Evolutionary conservation across 2,329 filamentous ascomycete species (phyloP), one percentile per base, ranked within the genome.

Genomic region (Colletotrichum lentis): DNA sequence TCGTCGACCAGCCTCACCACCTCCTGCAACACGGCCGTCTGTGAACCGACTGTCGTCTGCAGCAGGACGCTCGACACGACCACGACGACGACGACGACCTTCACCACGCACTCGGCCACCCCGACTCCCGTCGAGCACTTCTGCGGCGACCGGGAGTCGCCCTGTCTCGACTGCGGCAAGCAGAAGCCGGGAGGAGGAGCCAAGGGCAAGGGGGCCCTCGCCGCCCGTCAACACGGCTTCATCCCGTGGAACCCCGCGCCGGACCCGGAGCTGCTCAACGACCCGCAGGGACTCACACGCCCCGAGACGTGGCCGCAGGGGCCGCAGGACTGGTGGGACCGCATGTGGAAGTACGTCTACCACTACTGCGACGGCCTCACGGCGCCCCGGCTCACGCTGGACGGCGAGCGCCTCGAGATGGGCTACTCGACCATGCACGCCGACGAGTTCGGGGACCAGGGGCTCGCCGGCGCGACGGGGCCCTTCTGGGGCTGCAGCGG

Each of bases 281-380:
- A 35, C 3, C 44, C 57, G 5, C 14, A 12, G 3, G 62, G 62
- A 3, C 64, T 66, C 4, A 62, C 64, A 6, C 35, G 39, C 1
- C 43, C 50, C 35, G 43, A 43, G 0, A 41, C 22, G 5, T 66
- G 64, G 64, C 31, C 64, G 1, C 20, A 5, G 5, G 64, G 64
- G n/a, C 11, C 16, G 7, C 1, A 83, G 80, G 18, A 60, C 41
- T 70, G 69, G 69, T 69, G 43, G 22, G 11, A 24, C 4, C 52
- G 57, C 6, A 86, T 86, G 65, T 85, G 83, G 67, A 81, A 75
- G 56, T 75, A 75, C 50, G 70, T 73, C 31, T 72, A 71, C 31
- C 70, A 37, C 46, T 67, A 69, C 24, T 60, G 69, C 39, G 41
- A 49, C 18, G 52, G 54, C 1, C 39, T 64, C 18, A 43, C 39